Percentiles rank a stretch among this genome's conserved stretches.
Conservation (phyloP, 768 basidiomycete genomes). For the Hortiboletus campestris region DNA sequence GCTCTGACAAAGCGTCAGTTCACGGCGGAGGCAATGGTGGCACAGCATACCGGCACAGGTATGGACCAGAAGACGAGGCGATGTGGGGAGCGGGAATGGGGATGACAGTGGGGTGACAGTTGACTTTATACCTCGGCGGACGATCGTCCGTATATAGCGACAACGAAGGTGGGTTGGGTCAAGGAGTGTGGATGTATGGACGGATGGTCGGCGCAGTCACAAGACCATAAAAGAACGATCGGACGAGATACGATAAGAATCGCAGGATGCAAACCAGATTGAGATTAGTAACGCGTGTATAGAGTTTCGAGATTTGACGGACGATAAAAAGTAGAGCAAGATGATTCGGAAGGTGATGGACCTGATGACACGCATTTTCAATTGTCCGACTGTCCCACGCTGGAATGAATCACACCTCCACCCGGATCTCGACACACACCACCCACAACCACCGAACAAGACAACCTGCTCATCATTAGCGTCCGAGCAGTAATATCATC, state of each 20-base stretch:
- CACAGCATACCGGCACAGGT: conserved; percentile 18
- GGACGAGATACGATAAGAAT: conserved; percentile 31
- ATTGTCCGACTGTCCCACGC: conserved; percentile 5
- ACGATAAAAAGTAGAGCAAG: conserved; percentile 11
- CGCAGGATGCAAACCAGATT: conserved; percentile 10
- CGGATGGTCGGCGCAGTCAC: conserved; percentile 25
- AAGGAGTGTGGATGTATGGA: conserved; percentile 13
- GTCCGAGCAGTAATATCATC: not conserved
- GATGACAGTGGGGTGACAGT: conserved; percentile 13
- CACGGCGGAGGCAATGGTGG: not conserved
- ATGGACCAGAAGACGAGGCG: conserved; percentile 7
- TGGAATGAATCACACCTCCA: not conserved
- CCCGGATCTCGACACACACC: not conserved
- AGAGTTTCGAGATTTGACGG: conserved; percentile 23
- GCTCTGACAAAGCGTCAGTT: conserved; percentile 4
- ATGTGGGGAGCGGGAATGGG: conserved; percentile 11
- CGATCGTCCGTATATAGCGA: conserved; percentile 15
- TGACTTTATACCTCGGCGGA: conserved; percentile 33
- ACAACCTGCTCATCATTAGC: not conserved
- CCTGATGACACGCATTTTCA: conserved; percentile 1
- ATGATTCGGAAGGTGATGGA: conserved; percentile 10
- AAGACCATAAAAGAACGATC: conserved; percentile 31
- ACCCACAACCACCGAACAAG: not conserved
- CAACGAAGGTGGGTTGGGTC: conserved; percentile 14
- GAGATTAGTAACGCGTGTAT: conserved; percentile 5